These are phyloP conservation scores for Centella asiatica DNA, from an alignment of 129 eudicot genomes.

Conservation along the genomic window DNA sequence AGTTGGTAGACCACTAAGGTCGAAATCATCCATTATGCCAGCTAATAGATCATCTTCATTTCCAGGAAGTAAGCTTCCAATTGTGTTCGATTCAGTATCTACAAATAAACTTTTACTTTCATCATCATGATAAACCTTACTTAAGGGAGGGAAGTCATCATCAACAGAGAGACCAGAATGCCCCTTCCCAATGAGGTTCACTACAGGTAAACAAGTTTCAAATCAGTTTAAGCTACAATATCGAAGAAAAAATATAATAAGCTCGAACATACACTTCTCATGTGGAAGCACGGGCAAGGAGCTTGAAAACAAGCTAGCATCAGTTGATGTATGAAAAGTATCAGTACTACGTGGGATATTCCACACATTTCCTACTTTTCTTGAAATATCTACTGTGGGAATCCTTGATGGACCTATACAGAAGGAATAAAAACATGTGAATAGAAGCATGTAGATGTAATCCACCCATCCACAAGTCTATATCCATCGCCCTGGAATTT, in stretches of 20 bases:
- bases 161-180: slow-evolving; percentile 32
- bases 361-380: slow-evolving; percentile 53
- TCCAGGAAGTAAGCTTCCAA: slow-evolving; percentile 69
- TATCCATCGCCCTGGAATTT: background rate
- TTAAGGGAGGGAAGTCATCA: slow-evolving; percentile 38
- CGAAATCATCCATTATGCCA: slow-evolving; percentile 74
- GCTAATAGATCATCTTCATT: slow-evolving; percentile 84
- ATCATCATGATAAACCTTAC: slow-evolving; percentile 28
- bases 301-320: slow-evolving; percentile 73
- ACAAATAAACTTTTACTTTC: slow-evolving; percentile 44
- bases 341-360: slow-evolving; percentile 25
- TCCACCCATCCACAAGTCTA: background rate
- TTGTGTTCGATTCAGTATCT: slow-evolving; percentile 32
- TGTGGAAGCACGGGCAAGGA: slow-evolving; percentile 73
- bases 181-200: slow-evolving; percentile 25
- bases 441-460: slow-evolving; percentile 8
- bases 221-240: background rate
- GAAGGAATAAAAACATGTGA: background rate
- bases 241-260: slow-evolving; percentile 9
- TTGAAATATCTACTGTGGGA: slow-evolving; percentile 23
- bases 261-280: slow-evolving; percentile 33
- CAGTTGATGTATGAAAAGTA: slow-evolving; percentile 46
- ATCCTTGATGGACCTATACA: slow-evolving; percentile 31
- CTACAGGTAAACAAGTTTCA: slow-evolving; percentile 30
- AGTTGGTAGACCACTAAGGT: slow-evolving; percentile 59